A percentile compares a stretch with the other conserved stretches of the same genome.
These are phyloP conservation scores for Larix sibirica DNA, from an alignment of 83 land plant genomes.

Conservation along the genomic window DNA sequence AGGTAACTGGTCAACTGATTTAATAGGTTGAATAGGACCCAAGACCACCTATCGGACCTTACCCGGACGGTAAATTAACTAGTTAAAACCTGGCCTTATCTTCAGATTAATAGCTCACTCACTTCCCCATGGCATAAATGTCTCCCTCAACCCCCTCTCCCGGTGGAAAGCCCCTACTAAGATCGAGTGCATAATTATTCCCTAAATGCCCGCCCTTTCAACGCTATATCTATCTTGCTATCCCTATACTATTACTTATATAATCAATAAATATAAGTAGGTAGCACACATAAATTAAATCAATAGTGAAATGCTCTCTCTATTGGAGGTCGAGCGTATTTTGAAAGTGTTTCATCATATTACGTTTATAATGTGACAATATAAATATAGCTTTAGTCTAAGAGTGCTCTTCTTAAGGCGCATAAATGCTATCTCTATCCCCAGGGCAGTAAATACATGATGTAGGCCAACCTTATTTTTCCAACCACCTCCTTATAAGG, in stretches of 20 bases:
- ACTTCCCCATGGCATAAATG: not conserved
- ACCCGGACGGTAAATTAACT: no score
- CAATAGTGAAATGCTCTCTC: not conserved
- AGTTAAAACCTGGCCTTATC: not conserved
- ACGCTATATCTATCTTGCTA: not conserved
- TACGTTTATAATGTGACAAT: no score
- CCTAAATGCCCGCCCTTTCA: not conserved
- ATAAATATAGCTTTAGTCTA: no score
- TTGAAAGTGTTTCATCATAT: no score
- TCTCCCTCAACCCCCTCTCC: not conserved
- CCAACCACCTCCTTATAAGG: no score
- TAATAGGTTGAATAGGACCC: no score
- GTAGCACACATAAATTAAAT: not conserved
- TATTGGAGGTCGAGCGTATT: no score
- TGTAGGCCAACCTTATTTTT: no score
- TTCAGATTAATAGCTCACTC: not conserved
- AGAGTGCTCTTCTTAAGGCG: no score
- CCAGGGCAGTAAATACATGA: not conserved
- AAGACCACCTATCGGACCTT: no score
- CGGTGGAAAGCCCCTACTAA: not conserved
- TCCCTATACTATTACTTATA: not conserved
- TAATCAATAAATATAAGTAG: not conserved
- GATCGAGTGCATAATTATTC: not conserved
- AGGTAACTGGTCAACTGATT: no score
- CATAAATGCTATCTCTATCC: not conserved